phyloP scores from a whole-genome alignment of 495 filamentous ascomycete genomes.

The Hypoxylon subgilvum region DNA sequence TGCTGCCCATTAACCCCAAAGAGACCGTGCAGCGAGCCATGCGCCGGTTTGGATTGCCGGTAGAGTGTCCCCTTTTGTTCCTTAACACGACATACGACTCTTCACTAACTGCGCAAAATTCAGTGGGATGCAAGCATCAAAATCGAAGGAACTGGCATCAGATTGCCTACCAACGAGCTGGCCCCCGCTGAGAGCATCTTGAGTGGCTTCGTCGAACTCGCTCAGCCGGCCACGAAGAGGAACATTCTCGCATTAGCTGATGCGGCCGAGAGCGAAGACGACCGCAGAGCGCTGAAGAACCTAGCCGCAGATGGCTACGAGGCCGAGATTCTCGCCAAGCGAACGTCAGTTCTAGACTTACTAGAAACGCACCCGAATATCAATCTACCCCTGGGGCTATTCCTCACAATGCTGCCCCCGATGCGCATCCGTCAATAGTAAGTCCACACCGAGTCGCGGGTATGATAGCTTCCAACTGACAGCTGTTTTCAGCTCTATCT shows the following conservation, averaged over 20 bases:
- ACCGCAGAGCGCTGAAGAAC: conserved; percentile 11
- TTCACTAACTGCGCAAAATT: not conserved
- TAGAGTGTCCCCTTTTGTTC: conserved; percentile 1
- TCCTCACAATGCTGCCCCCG: conserved; percentile 66
- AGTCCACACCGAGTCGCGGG: conserved; percentile 41
- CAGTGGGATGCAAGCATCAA: conserved; percentile 23
- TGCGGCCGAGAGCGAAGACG: conserved; percentile 23
- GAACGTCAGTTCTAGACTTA: conserved; percentile 64
- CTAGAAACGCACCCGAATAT: conserved; percentile 56
- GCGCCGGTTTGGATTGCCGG: conserved; percentile 40
- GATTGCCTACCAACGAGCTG: conserved; percentile 57
- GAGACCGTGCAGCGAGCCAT: conserved; percentile 54
- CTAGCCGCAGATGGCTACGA: conserved; percentile 32
- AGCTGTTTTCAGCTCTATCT: conserved; percentile 47
- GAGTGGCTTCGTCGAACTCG: conserved; percentile 67
- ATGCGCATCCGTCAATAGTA: conserved; percentile 70
- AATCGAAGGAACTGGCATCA: conserved; percentile 44
- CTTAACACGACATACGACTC: not conserved
- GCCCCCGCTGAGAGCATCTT: conserved; percentile 64
- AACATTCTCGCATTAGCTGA: conserved; percentile 37
- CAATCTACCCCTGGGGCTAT: conserved; percentile 59
- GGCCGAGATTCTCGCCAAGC: conserved; percentile 48
- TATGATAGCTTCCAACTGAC: conserved; percentile 6
- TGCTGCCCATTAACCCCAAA: conserved; percentile 66
- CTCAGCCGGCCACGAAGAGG: conserved; percentile 61